Base-by-base conservation (phyloP, 352 stramenopile species). In the Saprolegnia diclina region DNA sequence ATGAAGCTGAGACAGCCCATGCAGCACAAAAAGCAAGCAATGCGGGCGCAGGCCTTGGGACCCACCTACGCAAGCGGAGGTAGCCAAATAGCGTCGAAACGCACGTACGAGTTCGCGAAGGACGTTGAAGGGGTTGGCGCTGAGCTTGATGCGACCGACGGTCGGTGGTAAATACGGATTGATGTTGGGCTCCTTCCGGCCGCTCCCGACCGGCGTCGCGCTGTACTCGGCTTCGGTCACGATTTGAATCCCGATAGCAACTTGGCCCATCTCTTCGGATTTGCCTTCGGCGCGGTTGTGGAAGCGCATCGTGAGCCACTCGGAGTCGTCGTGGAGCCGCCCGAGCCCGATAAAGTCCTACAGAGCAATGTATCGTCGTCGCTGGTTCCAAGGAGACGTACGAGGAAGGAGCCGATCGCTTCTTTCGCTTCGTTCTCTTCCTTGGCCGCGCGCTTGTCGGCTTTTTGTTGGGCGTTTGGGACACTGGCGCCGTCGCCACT, bases 101-200 rank as follows among this genome's bases (percentile, higher is more conserved):
- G 38, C 64, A 72, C 77, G 73, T 38, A 81, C 71, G 6, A 96
- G 75, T 37, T 91, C 85, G 19, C 83, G 84, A 4, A 92, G 22
- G 74, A 97, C 84, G 21, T 81, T 77, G 44, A 97, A 73, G 1
- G 90, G 90, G 65, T 97, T 97, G 4, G 85, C 78, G 0, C 79
- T 85, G 22, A 94, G 74, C 4, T 87, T 81, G 64, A 98, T 83
- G 7, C 92, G 76, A 7, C 92, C 92, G 14, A 92, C 85, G 0
- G 91, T 88, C 32, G 84, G 87, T 19, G 92, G 90, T 19, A 97
- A 65, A 72, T 96, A 96, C 21, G 92, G 92, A 45, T 97, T 96
- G 44, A 87, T 76, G 72, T 98, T 98, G 13, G 92, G 92, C 0
- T 92, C 74, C 9, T 80, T 82, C 37, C 91, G 83, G 0, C 89